A percentile compares a stretch with the other conserved stretches of the same genome.
Evolutionary conservation across 768 basidiomycete genomes (phyloP).

Genomic region (Rhodotorula babjevae): DNA sequence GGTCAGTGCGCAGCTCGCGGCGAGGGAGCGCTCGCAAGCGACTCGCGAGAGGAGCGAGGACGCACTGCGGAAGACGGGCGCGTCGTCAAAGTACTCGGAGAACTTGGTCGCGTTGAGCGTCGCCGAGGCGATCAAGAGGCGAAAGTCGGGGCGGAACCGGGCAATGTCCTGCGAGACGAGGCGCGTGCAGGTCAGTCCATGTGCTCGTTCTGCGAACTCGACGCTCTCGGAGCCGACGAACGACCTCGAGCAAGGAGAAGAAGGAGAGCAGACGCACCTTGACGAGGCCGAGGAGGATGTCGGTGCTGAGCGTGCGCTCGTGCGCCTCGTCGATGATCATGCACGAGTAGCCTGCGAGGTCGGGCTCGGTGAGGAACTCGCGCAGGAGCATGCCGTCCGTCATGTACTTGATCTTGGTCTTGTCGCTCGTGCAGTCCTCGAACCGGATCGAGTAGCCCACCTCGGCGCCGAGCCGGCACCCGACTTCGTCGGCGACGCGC

Average conservation of each 20-base stretch:
- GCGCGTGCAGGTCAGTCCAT: constrained; percentile 42
- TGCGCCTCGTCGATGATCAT: constrained; percentile 99
- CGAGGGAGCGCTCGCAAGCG: too few species aligned
- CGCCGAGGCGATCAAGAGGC: constrained; percentile 88
- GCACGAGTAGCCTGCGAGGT: constrained; percentile 87
- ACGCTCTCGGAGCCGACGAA: too few species aligned
- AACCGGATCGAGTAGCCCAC: constrained; percentile 99
- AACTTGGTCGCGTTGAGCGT: constrained; percentile 98
- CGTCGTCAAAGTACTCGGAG: constrained; percentile 91
- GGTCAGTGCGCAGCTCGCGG: background rate
- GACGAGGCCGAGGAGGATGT: constrained; percentile 94
- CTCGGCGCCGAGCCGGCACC: constrained; percentile 91
- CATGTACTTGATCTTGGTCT: constrained; percentile 97
- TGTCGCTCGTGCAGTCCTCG: constrained; percentile 98
- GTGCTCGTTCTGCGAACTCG: background rate
- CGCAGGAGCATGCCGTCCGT: constrained; percentile 97
- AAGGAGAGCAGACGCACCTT: constrained; percentile 63
- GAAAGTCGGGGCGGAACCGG: constrained; percentile 87
- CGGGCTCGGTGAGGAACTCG: constrained; percentile 95
- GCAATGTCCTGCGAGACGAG: constrained; percentile 72
- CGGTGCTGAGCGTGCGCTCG: constrained; percentile 93
- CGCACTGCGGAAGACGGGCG: constrained; percentile 76
- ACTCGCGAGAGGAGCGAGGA: background rate
- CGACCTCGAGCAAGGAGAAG: constrained; percentile 9
- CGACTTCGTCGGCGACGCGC: constrained; percentile 98